These are phyloP conservation scores for Physaria fendleri DNA, from an alignment of 345 rosid species.

Conservation along the genomic window DNA sequence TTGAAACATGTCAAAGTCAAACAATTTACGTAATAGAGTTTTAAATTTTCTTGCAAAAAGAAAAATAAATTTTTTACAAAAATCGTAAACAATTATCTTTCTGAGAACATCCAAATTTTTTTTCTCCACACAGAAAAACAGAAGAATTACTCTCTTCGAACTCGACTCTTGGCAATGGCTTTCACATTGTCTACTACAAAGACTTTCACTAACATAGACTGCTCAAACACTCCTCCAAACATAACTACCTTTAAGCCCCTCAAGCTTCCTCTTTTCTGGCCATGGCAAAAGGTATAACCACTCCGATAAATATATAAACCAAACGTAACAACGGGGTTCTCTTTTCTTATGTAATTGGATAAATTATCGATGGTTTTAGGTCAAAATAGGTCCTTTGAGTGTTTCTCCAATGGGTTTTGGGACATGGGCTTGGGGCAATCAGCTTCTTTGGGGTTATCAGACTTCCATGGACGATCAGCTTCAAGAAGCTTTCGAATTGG, in stretches of 20 bases:
- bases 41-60: too few species aligned
- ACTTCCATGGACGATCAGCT: slow-evolving; percentile 82
- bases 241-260: slow-evolving; percentile 42
- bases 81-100: too few species aligned
- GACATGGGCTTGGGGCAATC: slow-evolving; percentile 99
- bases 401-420: slow-evolving; percentile 98
- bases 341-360: neutral
- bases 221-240: slow-evolving; percentile 35
- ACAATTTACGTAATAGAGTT: too few species aligned
- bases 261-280: slow-evolving; percentile 78
- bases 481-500: slow-evolving; percentile 66
- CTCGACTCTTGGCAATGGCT: slow-evolving; percentile 32
- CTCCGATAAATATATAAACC: neutral
- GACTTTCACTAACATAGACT: slow-evolving; percentile 30
- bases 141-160: too few species aligned
- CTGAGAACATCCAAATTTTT: too few species aligned
- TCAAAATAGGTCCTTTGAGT: slow-evolving; percentile 76
- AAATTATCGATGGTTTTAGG: slow-evolving; percentile 29
- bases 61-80: too few species aligned
- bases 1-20: too few species aligned
- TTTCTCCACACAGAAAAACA: neutral
- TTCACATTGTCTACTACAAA: slow-evolving; percentile 32
- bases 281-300: slow-evolving; percentile 69
- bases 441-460: slow-evolving; percentile 84
- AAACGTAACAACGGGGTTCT: neutral